Base-by-base conservation (phyloP, 805 yeast species). In the Candida tammaniensis region DNA sequence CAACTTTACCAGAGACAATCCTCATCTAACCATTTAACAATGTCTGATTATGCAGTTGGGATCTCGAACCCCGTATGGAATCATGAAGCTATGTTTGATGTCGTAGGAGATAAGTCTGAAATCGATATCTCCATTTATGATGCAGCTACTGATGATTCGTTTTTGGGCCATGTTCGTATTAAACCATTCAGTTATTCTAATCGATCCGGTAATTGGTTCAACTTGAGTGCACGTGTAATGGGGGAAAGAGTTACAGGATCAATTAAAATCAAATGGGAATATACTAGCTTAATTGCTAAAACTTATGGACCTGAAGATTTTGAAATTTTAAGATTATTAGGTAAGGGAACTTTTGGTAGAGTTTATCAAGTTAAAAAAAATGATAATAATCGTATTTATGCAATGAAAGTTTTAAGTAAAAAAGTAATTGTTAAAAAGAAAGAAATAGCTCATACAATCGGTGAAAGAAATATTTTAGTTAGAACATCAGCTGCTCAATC, bases 301-400 rank as follows among this genome's bases (percentile, higher is more conserved):
- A 86, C 82, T 48, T 86, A 82, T 53, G 96, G 96, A 1, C 98
- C 98, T 4, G 82, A 82, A 33, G 98, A 93, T 61, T 93, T 93
- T 60, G 96, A 89, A 57, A 87, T 91, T 12, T 74, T 93, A 49
- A 74, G 96, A 52, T 69, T 91, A 34, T 69, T 91, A 42, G 98
- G 98, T 42, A 88, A 87, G 56, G 98, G 98, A 35, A 93, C 98
- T 1, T 91, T 91, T 69, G 98, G 98, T 20, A 96, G 87, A 65
- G 98, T 91, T 23, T 93, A 83, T 62, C 98, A 93, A 66, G 98
- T 93, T 27, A 80, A 83, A 44, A 93, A 91, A 72, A 74, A 74
- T 47, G 98, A 93, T 56, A 87, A 95, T 6, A 76, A 78, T 39
- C 77, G 97, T 50, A 83, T 93, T 39, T 93, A 93, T 57, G 98